Base-by-base conservation (phyloP, 1,139 yeast species). In the Blastobotrys serpentis region DNA sequence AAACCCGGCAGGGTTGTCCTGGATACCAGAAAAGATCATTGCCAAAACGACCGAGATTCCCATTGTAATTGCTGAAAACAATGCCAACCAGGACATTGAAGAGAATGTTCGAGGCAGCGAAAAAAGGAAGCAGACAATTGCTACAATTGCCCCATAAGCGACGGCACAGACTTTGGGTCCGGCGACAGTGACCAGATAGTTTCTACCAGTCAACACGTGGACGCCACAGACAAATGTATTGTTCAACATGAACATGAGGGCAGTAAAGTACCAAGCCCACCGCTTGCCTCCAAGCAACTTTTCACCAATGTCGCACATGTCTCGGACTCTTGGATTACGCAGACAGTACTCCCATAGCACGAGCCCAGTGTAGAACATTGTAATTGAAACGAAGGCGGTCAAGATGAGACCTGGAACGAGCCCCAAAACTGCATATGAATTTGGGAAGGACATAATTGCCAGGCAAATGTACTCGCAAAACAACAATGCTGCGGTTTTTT, bases 391-490 rank as follows among this genome's bases (percentile, higher is more conserved):
- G 45, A 74, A 73, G 1, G 72, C 71, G 0, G 84, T 80, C 47
- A 79, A 61, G 30, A 80, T 75, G 19, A 79, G 64, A 0, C 84
- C 85, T 1, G 83, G 82, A 1, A 79, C 75, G 19, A 79, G 63
- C 0, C 85, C 84, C 26, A 80, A 65, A 2, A 79, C 79, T 1
- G 82, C 76, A 58, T 76, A 80, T 4, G 83, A 76, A 82, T 83
- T 78, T 0, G 85, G 85, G 59, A 80, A 80, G 16, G 82, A 77
- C 77, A 80, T 73, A 51, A 79, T 78, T 8, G 84, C 84, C 52
- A 80, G 68, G 57, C 83, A 79, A 33, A 79, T 78, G 62, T 80
- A 80, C 61, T 80, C 84, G 3, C 82, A 76, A 52, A 79, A 77
- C 47, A 80, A 65, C 39, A 80, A 68, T 4, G 81, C 82, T 0